phyloP scores from a whole-genome alignment of 768 basidiomycete genomes.

The Amanita rimosa region DNA sequence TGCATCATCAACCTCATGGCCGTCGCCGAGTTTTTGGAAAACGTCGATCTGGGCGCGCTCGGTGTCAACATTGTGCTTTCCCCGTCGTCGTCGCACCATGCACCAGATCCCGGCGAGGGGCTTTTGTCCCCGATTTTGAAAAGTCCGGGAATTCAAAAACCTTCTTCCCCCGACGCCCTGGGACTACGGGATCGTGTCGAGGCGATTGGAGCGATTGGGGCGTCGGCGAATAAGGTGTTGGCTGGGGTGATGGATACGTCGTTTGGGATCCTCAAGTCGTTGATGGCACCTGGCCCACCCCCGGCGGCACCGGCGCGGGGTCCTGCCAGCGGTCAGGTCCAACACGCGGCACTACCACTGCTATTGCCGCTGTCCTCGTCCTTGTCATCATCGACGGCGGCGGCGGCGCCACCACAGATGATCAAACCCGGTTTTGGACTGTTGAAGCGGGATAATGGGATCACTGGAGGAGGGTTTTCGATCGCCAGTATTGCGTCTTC shows the following conservation, averaged over 20 bases:
- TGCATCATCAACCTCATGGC: conserved; percentile 93
- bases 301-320: too few relatives aligned
- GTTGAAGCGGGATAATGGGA: conserved; percentile 45
- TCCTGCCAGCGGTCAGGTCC: too few relatives aligned
- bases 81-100: too few relatives aligned
- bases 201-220: conserved; percentile 63
- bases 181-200: conserved; percentile 58
- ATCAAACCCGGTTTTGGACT: conserved; percentile 54
- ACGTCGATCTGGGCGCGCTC: conserved; percentile 73
- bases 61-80: conserved; percentile 49
- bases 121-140: conserved; percentile 73
- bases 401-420: too few relatives aligned
- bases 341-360: too few relatives aligned
- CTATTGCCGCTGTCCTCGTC: neutral
- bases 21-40: conserved; percentile 91
- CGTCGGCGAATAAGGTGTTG: conserved; percentile 77
- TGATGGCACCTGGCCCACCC: conserved; percentile 38
- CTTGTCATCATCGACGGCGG: conserved; percentile 25
- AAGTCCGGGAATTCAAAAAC: conserved; percentile 19
- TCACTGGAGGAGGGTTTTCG: conserved; percentile 50
- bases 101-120: too few relatives aligned
- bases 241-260: conserved; percentile 85
- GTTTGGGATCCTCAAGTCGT: conserved; percentile 75
- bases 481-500: conserved; percentile 64
- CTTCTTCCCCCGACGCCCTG: neutral